Evolutionary conservation across 1,284 basidiomycete genomes (phyloP).

Genomic region (Fomitopsis betulina): DNA sequence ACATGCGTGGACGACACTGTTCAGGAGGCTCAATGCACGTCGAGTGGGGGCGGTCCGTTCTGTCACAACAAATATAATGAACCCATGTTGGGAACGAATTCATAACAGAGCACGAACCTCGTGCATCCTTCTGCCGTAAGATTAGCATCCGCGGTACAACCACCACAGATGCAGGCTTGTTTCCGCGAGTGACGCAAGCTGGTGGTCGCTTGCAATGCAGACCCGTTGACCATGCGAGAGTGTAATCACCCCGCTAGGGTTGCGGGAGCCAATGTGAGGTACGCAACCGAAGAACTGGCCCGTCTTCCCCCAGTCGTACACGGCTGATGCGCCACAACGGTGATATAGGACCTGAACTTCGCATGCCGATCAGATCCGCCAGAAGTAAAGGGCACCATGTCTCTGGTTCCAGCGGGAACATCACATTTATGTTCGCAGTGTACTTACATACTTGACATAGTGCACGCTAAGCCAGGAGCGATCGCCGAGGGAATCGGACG

Average conservation of each 20-base stretch:
- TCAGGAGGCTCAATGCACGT: too few species aligned
- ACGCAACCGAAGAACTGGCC: not conserved
- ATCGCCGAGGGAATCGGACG: not conserved
- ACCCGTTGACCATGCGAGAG: too few species aligned
- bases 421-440: not conserved
- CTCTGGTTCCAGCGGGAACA: not conserved
- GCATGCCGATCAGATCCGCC: not conserved
- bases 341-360: not conserved
- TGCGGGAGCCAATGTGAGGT: not conserved
- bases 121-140: not conserved
- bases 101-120: not conserved
- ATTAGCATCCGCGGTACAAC: not conserved
- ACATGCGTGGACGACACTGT: too few species aligned
- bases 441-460: not conserved
- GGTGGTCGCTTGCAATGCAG: too few species aligned
- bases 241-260: too few species aligned
- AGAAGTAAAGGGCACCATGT: not conserved
- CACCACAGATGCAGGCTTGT: too few species aligned
- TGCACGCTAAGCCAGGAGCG: not conserved
- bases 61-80: not conserved
- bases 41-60: too few species aligned
- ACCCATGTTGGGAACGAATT: not conserved
- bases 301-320: not conserved
- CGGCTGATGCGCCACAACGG: not conserved
- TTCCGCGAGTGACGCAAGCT: too few species aligned